Conservation (phyloP, 108 stramenopile genomes). For the Pseudonitzschia pungens region DNA sequence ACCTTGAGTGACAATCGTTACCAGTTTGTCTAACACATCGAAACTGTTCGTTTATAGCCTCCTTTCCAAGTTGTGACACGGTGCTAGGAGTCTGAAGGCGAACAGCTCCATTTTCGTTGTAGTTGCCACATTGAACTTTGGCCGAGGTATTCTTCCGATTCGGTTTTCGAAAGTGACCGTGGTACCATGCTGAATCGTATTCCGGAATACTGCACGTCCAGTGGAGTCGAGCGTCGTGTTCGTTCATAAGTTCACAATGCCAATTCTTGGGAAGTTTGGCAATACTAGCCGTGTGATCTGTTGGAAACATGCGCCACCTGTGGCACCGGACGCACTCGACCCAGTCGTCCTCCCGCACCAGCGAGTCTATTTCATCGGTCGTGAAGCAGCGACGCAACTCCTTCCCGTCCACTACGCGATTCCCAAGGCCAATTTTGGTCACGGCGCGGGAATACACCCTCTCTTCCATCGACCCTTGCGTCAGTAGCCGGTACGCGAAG, state of each 20-base stretch:
- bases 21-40: constrained; percentile 18
- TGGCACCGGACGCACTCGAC: constrained; percentile 49
- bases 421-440: constrained; percentile 58
- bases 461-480: constrained; percentile 78
- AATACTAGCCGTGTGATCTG: background rate
- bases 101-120: background rate
- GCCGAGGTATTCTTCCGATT: background rate
- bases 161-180: constrained; percentile 10
- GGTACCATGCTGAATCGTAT: constrained; percentile 32
- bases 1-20: background rate
- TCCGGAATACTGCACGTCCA: constrained; percentile 31
- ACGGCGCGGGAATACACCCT: constrained; percentile 71
- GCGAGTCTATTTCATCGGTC: constrained; percentile 49
- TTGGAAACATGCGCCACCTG: constrained; percentile 51
- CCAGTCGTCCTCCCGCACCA: constrained; percentile 55
- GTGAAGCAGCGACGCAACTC: constrained; percentile 55
- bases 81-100: background rate
- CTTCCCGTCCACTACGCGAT: constrained; percentile 62
- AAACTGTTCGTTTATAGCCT: constrained; percentile 11
- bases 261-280: constrained; percentile 29
- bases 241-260: constrained; percentile 42
- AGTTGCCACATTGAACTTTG: too few relatives aligned
- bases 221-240: constrained; percentile 20
- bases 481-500: constrained; percentile 66
- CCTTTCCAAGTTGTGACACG: constrained; percentile 5